phyloP scores from a whole-genome alignment of 2,329 filamentous ascomycete genomes.

The Penicillium crustosum region DNA sequence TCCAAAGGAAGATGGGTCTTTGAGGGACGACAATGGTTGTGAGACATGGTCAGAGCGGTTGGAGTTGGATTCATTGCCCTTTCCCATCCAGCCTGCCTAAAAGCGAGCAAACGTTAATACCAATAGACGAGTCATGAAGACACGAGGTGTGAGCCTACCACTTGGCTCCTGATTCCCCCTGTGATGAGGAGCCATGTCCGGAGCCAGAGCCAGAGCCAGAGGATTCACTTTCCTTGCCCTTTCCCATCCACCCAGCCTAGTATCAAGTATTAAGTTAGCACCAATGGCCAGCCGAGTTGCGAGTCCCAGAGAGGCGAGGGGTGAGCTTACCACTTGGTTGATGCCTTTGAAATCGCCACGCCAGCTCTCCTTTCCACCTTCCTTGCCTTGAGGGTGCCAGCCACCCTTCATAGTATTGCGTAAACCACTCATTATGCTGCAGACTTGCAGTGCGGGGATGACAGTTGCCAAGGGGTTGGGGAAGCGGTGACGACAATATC shows the following conservation, averaged over 20 bases:
- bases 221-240: slow-evolving; percentile 49
- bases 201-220: slow-evolving; percentile 20
- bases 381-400: slow-evolving; percentile 56
- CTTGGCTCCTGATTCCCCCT: slow-evolving; percentile 37
- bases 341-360: slow-evolving; percentile 57
- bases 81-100: slow-evolving; percentile 61
- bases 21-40: slow-evolving; percentile 67
- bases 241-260: slow-evolving; percentile 60
- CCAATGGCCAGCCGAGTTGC: slow-evolving; percentile 14
- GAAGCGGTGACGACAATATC: slow-evolving; percentile 3
- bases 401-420: slow-evolving; percentile 52
- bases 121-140: slow-evolving; percentile 13
- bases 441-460: slow-evolving; percentile 3
- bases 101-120: slow-evolving; percentile 14
- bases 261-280: slow-evolving; percentile 9
- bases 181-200: background rate
- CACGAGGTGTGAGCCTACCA: slow-evolving; percentile 43
- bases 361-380: slow-evolving; percentile 56
- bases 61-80: slow-evolving; percentile 49
- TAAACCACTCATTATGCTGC: slow-evolving; percentile 46
- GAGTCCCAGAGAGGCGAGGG: background rate
- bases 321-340: slow-evolving; percentile 53
- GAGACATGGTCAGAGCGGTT: slow-evolving; percentile 54
- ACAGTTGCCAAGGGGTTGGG: background rate
- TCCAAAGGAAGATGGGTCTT: slow-evolving; percentile 74